Base-by-base conservation (phyloP, 129 eudicot genomes). In the Flaveria bidentis region DNA sequence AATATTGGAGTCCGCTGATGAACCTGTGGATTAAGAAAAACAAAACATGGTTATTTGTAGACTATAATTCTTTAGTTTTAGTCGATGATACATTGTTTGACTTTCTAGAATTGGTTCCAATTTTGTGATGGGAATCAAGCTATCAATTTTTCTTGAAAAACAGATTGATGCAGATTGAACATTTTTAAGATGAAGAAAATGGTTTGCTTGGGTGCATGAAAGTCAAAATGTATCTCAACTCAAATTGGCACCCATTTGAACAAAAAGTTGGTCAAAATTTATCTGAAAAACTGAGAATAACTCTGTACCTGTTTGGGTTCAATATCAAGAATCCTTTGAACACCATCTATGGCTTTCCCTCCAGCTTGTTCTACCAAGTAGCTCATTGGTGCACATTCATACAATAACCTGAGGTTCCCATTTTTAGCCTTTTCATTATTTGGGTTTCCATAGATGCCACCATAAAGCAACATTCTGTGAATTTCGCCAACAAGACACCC, bases 341-440 rank as follows among this genome's bases (percentile, higher is more conserved):
- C 81, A 70, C 97, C 98, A 86, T 91, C 97, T 16, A 71, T 87
- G 15, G 91, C 96, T 83, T 88, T 94, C 30, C 98, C 98, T 47
- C 98, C 97, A 66, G 98, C 98, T 88, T 91, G 98, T 80, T 93
- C 98, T 15, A 93, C 84, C 78, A 93, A 73, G 74, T 85, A 91
- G 76, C 98, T 93, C 98, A 93, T 93, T 3, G 97, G 98, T 71
- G 96, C 98, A 78, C 98, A 93, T 82, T 94, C 97, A 73, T 94
- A 94, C 85, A 94, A 78, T 6, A 94, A 88, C 90, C 98, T 87
- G 83, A 94, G 67, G 69, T 94, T 94, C 76, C 97, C 97, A 79
- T 74, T 89, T 82, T 89, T 89, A 53, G 88, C 84, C 26, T 91
- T 88, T 78, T 50, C 82, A 73, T 94, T 90, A 23, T 84, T 72